These are phyloP conservation scores for Daedaleopsis nitida DNA, from an alignment of 768 basidiomycete genomes.

Conservation along the genomic window DNA sequence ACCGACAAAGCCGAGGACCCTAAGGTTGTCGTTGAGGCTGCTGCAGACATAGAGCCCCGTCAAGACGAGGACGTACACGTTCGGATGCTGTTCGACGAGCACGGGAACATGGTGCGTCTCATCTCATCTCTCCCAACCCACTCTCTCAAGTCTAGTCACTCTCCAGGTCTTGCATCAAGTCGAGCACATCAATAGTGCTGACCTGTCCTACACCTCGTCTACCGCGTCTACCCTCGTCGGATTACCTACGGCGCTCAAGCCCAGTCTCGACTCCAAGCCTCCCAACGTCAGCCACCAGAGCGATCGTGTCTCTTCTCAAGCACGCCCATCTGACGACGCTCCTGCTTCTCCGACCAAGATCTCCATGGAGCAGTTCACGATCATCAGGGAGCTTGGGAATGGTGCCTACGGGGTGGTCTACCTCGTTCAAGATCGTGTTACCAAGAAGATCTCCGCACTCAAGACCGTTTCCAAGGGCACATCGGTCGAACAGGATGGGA, in stretches of 20 bases:
- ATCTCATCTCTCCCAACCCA: too few species aligned
- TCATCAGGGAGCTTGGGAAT: conserved; percentile 18
- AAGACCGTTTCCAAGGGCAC: conserved; percentile 93
- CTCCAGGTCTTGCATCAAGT: background rate
- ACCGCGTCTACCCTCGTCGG: conserved; percentile 15
- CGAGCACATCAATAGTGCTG: conserved; percentile 4
- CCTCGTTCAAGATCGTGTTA: conserved; percentile 21
- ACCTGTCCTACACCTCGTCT: conserved; percentile 2
- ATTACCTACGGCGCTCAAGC: conserved; percentile 1
- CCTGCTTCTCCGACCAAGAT: conserved; percentile 76
- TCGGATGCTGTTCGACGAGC: conserved; percentile 4
- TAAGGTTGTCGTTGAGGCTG: background rate
- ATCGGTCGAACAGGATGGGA: conserved; percentile 96
- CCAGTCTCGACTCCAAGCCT: background rate
- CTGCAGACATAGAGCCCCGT: background rate
- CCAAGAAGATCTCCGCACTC: conserved; percentile 61
- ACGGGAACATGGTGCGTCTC: conserved; percentile 11
- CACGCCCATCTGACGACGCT: conserved; percentile 36
- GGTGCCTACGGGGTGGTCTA: conserved; percentile 24
- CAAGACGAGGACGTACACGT: conserved; percentile 5
- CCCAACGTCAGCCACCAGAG: background rate
- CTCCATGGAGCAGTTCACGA: conserved; percentile 15
- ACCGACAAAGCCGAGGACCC: background rate
- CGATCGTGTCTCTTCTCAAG: background rate
- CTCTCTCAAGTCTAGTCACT: background rate